Evolutionary conservation across 768 basidiomycete species (phyloP).

Genomic region (Erythrobasidium yunnanense): DNA sequence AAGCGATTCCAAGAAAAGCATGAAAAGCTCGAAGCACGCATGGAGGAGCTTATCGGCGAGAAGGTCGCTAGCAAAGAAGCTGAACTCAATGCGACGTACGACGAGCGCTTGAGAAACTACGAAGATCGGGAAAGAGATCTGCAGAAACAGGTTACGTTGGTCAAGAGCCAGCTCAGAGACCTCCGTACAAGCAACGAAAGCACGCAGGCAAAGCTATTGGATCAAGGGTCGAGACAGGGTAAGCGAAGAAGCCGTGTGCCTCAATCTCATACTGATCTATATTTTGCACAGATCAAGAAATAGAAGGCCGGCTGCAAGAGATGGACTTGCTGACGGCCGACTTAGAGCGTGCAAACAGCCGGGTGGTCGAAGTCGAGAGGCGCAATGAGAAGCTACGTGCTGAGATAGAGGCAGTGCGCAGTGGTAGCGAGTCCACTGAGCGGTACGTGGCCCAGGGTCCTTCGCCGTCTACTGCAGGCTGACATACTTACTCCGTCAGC

Average conservation of each 20-base stretch:
- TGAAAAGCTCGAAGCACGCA: conserved; percentile 43
- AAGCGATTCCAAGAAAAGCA: conserved; percentile 35
- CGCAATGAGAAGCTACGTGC: conserved; percentile 92
- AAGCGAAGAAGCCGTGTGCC: conserved; percentile 26
- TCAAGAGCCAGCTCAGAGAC: conserved; percentile 78
- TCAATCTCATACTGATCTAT: too few species aligned
- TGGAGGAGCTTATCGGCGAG: conserved; percentile 86
- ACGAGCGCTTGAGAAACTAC: conserved; percentile 89
- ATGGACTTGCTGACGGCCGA: conserved; percentile 91
- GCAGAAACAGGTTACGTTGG: conserved; percentile 76
- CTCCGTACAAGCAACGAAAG: conserved; percentile 82
- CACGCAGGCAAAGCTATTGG: conserved; percentile 80
- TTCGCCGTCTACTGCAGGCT: conserved; percentile 33
- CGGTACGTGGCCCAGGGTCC: conserved; percentile 46
- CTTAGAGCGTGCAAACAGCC: conserved; percentile 84
- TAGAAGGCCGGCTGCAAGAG: conserved; percentile 76
- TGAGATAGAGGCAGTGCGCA: conserved; percentile 81
- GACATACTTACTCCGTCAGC: conserved; percentile 42
- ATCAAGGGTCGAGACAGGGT: conserved; percentile 87
- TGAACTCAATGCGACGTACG: conserved; percentile 90
- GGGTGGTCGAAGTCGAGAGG: conserved; percentile 81
- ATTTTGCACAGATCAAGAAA: conserved; percentile 93
- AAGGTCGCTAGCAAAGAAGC: conserved; percentile 86
- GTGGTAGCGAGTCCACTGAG: conserved; percentile 60
- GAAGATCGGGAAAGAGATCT: conserved; percentile 94